Base-by-base conservation (phyloP, 1,284 basidiomycete genomes). In the Schizopora paradoxa region DNA sequence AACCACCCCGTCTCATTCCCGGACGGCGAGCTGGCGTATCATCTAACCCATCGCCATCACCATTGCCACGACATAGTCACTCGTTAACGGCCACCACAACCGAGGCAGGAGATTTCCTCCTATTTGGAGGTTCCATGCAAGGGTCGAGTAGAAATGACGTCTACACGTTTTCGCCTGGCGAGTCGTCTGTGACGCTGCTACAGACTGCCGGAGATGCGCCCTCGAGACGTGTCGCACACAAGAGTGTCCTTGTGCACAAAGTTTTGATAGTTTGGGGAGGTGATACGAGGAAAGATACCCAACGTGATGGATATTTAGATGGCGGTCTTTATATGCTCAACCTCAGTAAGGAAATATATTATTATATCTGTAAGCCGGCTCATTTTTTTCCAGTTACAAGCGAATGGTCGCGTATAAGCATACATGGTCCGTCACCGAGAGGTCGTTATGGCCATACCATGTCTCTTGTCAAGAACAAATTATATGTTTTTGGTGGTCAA, bases 181-280 rank as follows among this genome's bases (percentile, higher is more conserved):
- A 91, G 54, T 74, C 87, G 51, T 78, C 83, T 23, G 82, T 87
- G 6, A 82, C 80, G 26, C 75, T 91, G 8, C 70, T 95, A 43
- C 86, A 91, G 61, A 97, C 94, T 0, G 81, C 78, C 3, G 96
- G 96, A 4, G 92, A 96, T 57, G 73, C 91, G 14, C 96, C 96
- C 0, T 80, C 84, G 11, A 84, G 92, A 0, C 76, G 96, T 54
- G 93, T 99, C 13, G 96, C 96, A 0, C 96, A 99, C 69, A 91
- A 93, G 1, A 88, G 89, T 61, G 94, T 94, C 11, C 82, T 98
- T 39, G 91, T 98, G 48, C 92, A 91, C 65, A 93, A 90, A 58
- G 94, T 98, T 38, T 74, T 99, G 56, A 91, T 99, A 51, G 86
- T 98, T 4, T 99, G 96, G 94, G 96, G 96, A 48, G 96, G 96